phyloP scores from a whole-genome alignment of 768 basidiomycete genomes.

The Mycena albidolilacea region DNA sequence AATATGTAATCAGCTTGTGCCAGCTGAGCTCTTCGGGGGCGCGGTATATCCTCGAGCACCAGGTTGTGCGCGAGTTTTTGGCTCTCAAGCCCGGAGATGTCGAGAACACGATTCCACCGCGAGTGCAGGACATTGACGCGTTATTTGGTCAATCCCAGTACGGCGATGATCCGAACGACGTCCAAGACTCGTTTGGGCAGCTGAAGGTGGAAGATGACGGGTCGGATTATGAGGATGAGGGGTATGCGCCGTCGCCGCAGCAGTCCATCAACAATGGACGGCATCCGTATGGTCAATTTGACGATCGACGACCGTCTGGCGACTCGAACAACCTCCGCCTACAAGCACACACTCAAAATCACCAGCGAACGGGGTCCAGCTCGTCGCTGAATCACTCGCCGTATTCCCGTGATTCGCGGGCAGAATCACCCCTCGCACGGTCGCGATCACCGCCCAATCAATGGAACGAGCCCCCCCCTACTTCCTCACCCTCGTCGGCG shows the following conservation, averaged over 20 bases:
- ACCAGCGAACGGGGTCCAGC: slow-evolving; percentile 66
- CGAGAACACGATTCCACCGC: slow-evolving; percentile 75
- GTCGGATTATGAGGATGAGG: slow-evolving; percentile 78
- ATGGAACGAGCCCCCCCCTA: slow-evolving; percentile 49
- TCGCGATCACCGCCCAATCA: slow-evolving; percentile 53
- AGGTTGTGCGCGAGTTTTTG: slow-evolving; percentile 87
- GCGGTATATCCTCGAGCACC: slow-evolving; percentile 86
- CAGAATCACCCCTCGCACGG: slow-evolving; percentile 56
- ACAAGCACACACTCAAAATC: slow-evolving; percentile 61
- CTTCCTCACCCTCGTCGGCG: slow-evolving; percentile 61
- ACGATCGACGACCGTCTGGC: slow-evolving; percentile 55
- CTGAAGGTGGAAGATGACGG: slow-evolving; percentile 68
- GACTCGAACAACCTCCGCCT: slow-evolving; percentile 56
- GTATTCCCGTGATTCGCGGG: slow-evolving; percentile 44
- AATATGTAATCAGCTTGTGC: slow-evolving; percentile 88
- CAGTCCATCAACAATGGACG: slow-evolving; percentile 46
- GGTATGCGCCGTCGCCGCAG: slow-evolving; percentile 62
- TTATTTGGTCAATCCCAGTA: slow-evolving; percentile 61
- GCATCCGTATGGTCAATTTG: slow-evolving; percentile 56
- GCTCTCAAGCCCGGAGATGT: slow-evolving; percentile 90
- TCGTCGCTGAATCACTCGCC: slow-evolving; percentile 60
- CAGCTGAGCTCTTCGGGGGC: slow-evolving; percentile 75
- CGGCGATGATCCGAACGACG: slow-evolving; percentile 53
- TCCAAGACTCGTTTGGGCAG: slow-evolving; percentile 67
- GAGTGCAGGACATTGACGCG: slow-evolving; percentile 70